These are phyloP conservation scores for Trichoderma simmonsii DNA, from an alignment of 2,329 filamentous ascomycete species.

Conservation along the genomic window DNA sequence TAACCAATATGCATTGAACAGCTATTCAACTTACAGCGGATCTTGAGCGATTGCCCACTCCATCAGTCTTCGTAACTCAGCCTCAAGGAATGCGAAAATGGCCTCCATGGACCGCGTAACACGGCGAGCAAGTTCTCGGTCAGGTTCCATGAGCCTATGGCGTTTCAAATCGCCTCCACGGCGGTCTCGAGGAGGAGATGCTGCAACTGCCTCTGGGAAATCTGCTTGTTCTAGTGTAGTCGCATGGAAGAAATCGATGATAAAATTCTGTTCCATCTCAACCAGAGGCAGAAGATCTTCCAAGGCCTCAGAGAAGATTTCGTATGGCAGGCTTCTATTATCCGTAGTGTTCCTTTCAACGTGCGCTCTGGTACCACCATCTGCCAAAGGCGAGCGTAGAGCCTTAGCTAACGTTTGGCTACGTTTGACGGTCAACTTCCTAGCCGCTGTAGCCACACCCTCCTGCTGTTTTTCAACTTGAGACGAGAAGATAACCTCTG, in stretches of 20 bases:
- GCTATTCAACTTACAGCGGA: slow-evolving; percentile 63
- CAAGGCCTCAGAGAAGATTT: slow-evolving; percentile 75
- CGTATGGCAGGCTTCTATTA: slow-evolving; percentile 69
- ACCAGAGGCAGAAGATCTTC: slow-evolving; percentile 81
- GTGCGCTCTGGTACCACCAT: slow-evolving; percentile 50
- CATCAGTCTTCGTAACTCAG: slow-evolving; percentile 73
- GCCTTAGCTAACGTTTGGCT: slow-evolving; percentile 81
- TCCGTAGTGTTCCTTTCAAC: slow-evolving; percentile 59
- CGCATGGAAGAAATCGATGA: slow-evolving; percentile 95
- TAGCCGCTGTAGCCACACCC: slow-evolving; percentile 69
- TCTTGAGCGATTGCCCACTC: slow-evolving; percentile 81
- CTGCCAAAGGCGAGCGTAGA: slow-evolving; percentile 64
- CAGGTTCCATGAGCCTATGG: slow-evolving; percentile 79
- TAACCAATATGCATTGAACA: neutral
- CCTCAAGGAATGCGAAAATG: slow-evolving; percentile 77
- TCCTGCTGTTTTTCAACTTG: slow-evolving; percentile 83
- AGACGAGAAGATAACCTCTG: slow-evolving; percentile 82
- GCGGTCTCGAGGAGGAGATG: slow-evolving; percentile 63
- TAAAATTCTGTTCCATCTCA: slow-evolving; percentile 92
- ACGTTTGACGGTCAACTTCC: slow-evolving; percentile 90
- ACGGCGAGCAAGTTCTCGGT: slow-evolving; percentile 78
- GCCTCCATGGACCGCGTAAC: slow-evolving; percentile 87
- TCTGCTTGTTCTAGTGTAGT: slow-evolving; percentile 79
- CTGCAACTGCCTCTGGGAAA: slow-evolving; percentile 75
- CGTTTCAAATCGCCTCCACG: slow-evolving; percentile 69